These are phyloP conservation scores for Microbotryum lychnidis-dioicae DNA, from an alignment of 1,284 basidiomycete genomes.

Conservation along the genomic window DNA sequence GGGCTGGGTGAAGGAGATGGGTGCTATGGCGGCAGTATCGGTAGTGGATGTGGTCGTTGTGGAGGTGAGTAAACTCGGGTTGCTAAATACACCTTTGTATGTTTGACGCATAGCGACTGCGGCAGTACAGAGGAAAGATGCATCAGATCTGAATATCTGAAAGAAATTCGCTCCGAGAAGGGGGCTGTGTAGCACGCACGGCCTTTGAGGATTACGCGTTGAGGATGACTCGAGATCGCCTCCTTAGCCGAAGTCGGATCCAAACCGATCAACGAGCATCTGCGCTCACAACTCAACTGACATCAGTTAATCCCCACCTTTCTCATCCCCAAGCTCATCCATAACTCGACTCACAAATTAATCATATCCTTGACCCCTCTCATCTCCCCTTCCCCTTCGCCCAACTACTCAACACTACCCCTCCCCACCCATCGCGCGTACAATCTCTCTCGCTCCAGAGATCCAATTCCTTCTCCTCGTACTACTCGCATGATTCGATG, in stretches of 20 bases:
- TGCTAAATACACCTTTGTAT: conserved; percentile 28
- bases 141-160: not conserved
- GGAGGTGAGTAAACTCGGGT: conserved; percentile 13
- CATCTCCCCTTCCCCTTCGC: conserved; percentile 52
- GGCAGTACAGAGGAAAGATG: not conserved
- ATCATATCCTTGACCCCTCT: conserved; percentile 60
- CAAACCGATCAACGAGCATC: conserved; percentile 58
- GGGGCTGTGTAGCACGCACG: conserved; percentile 47
- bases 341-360: conserved; percentile 53
- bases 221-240: conserved; percentile 53
- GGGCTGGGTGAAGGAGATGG: not conserved
- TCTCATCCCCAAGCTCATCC: too few species aligned
- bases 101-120: conserved; percentile 26
- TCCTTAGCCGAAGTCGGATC: conserved; percentile 58
- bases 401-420: conserved; percentile 59
- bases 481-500: not conserved
- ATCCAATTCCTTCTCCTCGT: conserved; percentile 67
- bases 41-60: not conserved
- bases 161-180: not conserved
- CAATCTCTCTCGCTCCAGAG: conserved; percentile 62
- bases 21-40: not conserved
- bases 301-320: too few species aligned
- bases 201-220: conserved; percentile 60
- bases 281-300: conserved; percentile 33
- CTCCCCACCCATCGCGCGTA: conserved; percentile 68